Percentiles rank a stretch among this genome's conserved stretches.
Evolutionary conservation across 73 alveolate species (phyloP).

Genomic region (Stentor roeselii): DNA sequence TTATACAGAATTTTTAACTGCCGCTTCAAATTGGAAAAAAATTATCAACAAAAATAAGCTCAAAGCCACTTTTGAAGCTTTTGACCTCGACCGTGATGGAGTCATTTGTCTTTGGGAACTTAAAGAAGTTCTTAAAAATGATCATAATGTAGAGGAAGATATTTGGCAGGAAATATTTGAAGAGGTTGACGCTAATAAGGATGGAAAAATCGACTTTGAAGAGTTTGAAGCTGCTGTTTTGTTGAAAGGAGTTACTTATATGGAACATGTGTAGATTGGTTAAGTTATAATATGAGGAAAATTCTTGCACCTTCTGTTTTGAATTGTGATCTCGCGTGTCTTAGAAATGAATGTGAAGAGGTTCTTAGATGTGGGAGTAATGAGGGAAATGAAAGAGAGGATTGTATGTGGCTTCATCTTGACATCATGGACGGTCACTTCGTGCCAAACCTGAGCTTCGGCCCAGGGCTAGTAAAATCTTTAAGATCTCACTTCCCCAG

Average conservation of each 20-base stretch:
- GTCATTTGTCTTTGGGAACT: too few species aligned
- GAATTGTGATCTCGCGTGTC: conserved; percentile 40
- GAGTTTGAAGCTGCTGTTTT: too few species aligned
- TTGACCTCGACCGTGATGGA: too few species aligned
- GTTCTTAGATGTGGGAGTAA: conserved; percentile 51
- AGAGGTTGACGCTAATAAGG: too few species aligned
- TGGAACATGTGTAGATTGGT: too few species aligned
- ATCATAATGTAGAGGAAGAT: too few species aligned
- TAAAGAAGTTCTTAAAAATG: too few species aligned
- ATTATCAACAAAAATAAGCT: background rate
- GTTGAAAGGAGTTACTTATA: too few species aligned
- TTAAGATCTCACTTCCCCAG: conserved; percentile 30
- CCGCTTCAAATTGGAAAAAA: background rate
- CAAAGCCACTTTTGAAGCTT: conserved; percentile 14
- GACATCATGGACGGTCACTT: conserved; percentile 74
- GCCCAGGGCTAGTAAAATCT: conserved; percentile 41
- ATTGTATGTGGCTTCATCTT: conserved; percentile 51
- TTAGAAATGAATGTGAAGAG: conserved; percentile 42
- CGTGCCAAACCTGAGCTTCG: conserved; percentile 42
- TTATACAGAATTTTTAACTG: background rate
- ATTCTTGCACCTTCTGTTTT: conserved; percentile 56
- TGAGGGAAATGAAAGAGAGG: too few species aligned
- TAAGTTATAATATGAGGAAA: background rate
- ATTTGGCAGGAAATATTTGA: too few species aligned
- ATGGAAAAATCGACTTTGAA: too few species aligned